Conservation (phyloP, 1,139 yeast genomes). For the Hemisphaericaspora subhashii region DNA sequence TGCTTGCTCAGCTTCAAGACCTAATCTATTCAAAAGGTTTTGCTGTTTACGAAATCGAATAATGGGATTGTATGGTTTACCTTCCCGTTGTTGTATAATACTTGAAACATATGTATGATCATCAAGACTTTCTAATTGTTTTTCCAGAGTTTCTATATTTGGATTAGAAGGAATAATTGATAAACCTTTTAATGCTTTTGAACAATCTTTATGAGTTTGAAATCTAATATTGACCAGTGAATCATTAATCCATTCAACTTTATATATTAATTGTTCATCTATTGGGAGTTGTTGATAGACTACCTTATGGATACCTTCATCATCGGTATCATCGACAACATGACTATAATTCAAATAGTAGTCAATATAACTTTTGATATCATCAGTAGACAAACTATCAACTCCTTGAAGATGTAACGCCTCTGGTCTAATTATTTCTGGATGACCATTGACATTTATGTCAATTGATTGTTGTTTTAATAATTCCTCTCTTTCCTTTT, state of each 20-base stretch:
- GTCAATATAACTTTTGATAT: conserved; percentile 57
- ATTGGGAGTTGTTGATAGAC: conserved; percentile 27
- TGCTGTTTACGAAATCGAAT: conserved; percentile 37
- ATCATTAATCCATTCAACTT: conserved; percentile 74
- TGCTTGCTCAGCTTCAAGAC: conserved; percentile 14
- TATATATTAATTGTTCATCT: conserved; percentile 36
- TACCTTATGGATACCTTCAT: conserved; percentile 11
- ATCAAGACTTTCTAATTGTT: conserved; percentile 2
- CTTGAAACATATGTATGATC: conserved; percentile 20
- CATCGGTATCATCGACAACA: conserved; percentile 17
- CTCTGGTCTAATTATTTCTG: conserved; percentile 42
- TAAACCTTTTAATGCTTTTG: conserved; percentile 37
- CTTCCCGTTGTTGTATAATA: conserved; percentile 34
- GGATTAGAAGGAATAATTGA: conserved; percentile 24
- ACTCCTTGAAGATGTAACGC: conserved; percentile 63
- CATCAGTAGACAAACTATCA: conserved; percentile 64
- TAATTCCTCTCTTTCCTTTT: conserved; percentile 31
- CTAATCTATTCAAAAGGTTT: conserved; percentile 32
- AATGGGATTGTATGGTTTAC: conserved; percentile 40
- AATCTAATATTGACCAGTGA: conserved; percentile 56
- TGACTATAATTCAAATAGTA: conserved; percentile 42
- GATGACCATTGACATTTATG: conserved; percentile 31
- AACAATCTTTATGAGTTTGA: conserved; percentile 43
- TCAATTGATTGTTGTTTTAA: conserved; percentile 37
- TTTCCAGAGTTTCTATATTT: conserved; percentile 4